Conservation (phyloP, 2,329 filamentous ascomycete species). For the Pseudogymnoascus sp. region DNA sequence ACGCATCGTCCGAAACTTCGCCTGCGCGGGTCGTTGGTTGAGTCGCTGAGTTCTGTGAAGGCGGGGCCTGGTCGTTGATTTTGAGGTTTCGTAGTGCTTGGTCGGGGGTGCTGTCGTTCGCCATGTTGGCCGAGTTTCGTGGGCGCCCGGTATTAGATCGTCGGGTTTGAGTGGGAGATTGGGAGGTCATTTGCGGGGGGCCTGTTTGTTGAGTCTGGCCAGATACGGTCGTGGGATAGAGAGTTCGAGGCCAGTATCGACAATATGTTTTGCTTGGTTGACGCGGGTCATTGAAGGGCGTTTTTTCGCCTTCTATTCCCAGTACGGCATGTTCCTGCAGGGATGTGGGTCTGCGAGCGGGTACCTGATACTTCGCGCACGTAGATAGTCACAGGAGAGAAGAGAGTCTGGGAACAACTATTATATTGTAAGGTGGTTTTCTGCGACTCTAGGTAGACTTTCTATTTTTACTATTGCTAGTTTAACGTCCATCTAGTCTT, state of each 20-base stretch:
- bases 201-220: not conserved
- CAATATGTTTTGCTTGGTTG: not conserved
- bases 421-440: not conserved
- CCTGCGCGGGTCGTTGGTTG: not conserved
- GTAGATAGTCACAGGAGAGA: not conserved
- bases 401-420: not conserved
- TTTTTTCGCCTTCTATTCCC: not conserved
- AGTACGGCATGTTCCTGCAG: not conserved
- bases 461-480: not conserved
- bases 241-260: not conserved
- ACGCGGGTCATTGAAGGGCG: not conserved
- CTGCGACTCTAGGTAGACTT: not conserved
- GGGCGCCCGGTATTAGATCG: slow-evolving; percentile 1
- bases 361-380: not conserved
- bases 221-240: not conserved
- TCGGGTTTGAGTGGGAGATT: not conserved
- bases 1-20: not conserved
- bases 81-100: not conserved
- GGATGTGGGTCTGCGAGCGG: not conserved
- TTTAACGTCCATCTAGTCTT: too few species aligned
- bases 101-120: not conserved
- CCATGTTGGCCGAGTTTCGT: not conserved
- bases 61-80: not conserved
- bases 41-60: not conserved
- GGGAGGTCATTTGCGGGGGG: not conserved